Evolutionary conservation across 2,329 filamentous ascomycete genomes (phyloP).

Genomic region (Teratosphaeria nubilosa): DNA sequence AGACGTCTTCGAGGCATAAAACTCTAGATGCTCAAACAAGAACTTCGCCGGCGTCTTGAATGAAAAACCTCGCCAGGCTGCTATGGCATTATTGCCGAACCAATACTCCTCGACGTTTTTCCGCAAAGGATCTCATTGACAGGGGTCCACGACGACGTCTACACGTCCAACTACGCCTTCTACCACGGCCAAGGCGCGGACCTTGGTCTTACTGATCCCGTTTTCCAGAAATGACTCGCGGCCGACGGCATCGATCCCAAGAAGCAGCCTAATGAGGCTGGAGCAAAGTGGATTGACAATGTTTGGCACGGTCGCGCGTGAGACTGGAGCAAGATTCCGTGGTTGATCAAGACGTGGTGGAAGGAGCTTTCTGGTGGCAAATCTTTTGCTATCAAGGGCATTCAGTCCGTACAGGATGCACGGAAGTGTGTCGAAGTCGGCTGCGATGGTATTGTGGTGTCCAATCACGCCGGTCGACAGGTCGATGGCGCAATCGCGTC

Average conservation of each 20-base stretch:
- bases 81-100: too few relatives aligned
- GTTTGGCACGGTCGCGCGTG: conserved; percentile 55
- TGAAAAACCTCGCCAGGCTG: too few relatives aligned
- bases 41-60: too few relatives aligned
- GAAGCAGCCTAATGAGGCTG: conserved; percentile 43
- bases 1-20: too few relatives aligned
- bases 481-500: conserved; percentile 51
- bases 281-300: conserved; percentile 53
- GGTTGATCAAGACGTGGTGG: conserved; percentile 52
- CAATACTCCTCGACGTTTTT: too few relatives aligned
- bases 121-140: too few relatives aligned
- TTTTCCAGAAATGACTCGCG: conserved; percentile 45
- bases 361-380: conserved; percentile 44
- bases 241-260: conserved; percentile 45
- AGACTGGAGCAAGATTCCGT: conserved; percentile 57
- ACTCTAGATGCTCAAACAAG: too few relatives aligned
- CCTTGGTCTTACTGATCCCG: conserved; percentile 48
- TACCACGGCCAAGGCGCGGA: conserved; percentile 51
- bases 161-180: conserved; percentile 51
- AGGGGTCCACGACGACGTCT: conserved; percentile 50
- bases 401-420: conserved; percentile 59
- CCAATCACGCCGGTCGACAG: conserved; percentile 61
- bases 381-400: conserved; percentile 56
- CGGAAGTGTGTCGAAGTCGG: conserved; percentile 48
- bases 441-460: conserved; percentile 57